Conservation (phyloP, 2,329 filamentous ascomycete species). For the Endoconidiophora laricicola region DNA sequence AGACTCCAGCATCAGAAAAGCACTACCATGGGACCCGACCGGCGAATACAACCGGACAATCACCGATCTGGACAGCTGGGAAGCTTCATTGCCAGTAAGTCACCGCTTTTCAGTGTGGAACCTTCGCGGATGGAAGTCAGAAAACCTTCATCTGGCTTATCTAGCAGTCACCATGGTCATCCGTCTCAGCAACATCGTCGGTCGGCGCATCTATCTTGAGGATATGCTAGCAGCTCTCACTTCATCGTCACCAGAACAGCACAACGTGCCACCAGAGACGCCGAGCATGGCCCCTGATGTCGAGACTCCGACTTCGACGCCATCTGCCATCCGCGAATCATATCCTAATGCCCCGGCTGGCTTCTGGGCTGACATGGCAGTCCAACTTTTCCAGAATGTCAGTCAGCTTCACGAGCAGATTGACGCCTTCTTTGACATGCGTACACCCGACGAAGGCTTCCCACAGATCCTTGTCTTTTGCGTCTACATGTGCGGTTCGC, state of each 20-base stretch:
- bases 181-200: constrained; percentile 22
- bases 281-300: constrained; percentile 9
- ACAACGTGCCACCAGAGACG: constrained; percentile 4
- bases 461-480: constrained; percentile 25
- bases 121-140: constrained; percentile 21
- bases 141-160: constrained; percentile 22
- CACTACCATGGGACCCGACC: constrained; percentile 16
- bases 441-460: constrained; percentile 19
- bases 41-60: constrained; percentile 18
- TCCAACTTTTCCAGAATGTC: constrained; percentile 22
- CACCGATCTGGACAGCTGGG: constrained; percentile 17
- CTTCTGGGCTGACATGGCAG: constrained; percentile 19
- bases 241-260: background rate
- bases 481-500: constrained; percentile 24
- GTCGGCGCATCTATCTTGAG: constrained; percentile 21
- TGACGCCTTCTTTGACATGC: constrained; percentile 19
- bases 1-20: constrained; percentile 6
- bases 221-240: constrained; percentile 17
- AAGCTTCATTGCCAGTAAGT: constrained; percentile 18
- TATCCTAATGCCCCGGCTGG: constrained; percentile 14
- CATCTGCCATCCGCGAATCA: background rate
- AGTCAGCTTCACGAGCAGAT: constrained; percentile 22
- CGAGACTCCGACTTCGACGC: constrained; percentile 5
- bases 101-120: constrained; percentile 23
- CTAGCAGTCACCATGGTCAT: constrained; percentile 22